Percentiles rank a stretch among this genome's conserved stretches.
phyloP scores from a whole-genome alignment of 495 filamentous ascomycete species.

The Talaromyces stipitatus region DNA sequence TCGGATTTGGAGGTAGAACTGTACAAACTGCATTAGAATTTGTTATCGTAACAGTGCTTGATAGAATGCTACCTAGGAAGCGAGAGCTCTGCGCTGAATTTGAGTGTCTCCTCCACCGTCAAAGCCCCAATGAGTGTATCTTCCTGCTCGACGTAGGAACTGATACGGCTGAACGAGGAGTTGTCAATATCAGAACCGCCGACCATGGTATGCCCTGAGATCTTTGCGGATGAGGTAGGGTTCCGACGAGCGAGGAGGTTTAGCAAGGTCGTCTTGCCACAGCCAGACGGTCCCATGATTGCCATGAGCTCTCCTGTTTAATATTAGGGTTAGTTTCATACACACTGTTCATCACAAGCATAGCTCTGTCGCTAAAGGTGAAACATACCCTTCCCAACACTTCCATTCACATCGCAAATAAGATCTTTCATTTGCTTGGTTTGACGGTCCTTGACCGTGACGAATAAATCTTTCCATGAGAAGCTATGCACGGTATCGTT shows the following conservation, averaged over 20 bases:
- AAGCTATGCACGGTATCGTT: conserved; percentile 40
- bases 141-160: conserved; percentile 76
- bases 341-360: background rate
- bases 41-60: background rate
- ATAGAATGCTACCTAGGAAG: conserved; percentile 37
- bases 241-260: conserved; percentile 61
- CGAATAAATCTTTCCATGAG: conserved; percentile 53
- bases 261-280: conserved; percentile 71
- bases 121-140: conserved; percentile 73
- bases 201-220: conserved; percentile 43
- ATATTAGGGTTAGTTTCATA: conserved; percentile 8
- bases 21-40: background rate
- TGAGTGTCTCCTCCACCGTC: conserved; percentile 68
- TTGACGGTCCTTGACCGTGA: conserved; percentile 61
- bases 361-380: too few species aligned
- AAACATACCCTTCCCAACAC: conserved; percentile 22
- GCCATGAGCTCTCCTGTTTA: conserved; percentile 61
- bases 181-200: conserved; percentile 42
- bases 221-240: conserved; percentile 36
- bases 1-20: conserved; percentile 37
- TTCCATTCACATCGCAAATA: conserved; percentile 26
- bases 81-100: conserved; percentile 57
- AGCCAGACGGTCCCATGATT: conserved; percentile 69
- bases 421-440: conserved; percentile 47
- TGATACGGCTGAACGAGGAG: conserved; percentile 36